Evolutionary conservation across 345 rosid species (phyloP), one percentile per base, ranked within the genome.

Genomic region (Tarenaya hassleriana): DNA sequence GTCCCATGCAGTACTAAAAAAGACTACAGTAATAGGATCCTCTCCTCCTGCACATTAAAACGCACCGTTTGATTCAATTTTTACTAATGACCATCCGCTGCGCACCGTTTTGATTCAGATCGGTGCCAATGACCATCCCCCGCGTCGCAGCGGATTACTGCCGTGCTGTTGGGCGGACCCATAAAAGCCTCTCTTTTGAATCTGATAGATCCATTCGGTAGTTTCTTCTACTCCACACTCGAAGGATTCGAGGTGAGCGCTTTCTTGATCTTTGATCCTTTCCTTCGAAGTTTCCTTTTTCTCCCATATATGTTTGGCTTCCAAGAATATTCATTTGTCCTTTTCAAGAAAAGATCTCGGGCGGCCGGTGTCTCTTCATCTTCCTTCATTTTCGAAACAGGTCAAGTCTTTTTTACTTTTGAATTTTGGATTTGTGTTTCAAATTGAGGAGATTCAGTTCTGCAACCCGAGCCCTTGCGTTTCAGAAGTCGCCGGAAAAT

Each of bases 171-270:
- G 20, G 45, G 52, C 69, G 52, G 53, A 57, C 51, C 32, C 49
- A 64, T 50, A 64, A 56, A 64, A 56, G 62, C 41, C 58, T 56
- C 58, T 43, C 34, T 64, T 64, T 64, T 64, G 58, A 64, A 64
- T 64, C 52, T 13, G 5, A 24, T 24, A 5, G 29, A 50, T 56
- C 57, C 55, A 49, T 56, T 47, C 4, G 21, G 52, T 33, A 24
- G 16, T 24, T 55, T 56, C 58, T 10, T 41, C 66, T 41, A 10
- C 46, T 55, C 38, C 45, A 56, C 45, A n/a, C n/a, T 43, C 56
- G 52, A 16, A 13, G n/a, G n/a, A n/a, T n/a, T n/a, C n/a, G 50
- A 63, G 35, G 69, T 55, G 47, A 0, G 50, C 56, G 12, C 11
- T 55, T 56, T 42, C 8, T 16, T 6, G 11, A 12, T 17, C 50